Evolutionary conservation across 352 stramenopile genomes (phyloP), one percentile per base, ranked within the genome.

Genomic region (Pythium aristosporum): DNA sequence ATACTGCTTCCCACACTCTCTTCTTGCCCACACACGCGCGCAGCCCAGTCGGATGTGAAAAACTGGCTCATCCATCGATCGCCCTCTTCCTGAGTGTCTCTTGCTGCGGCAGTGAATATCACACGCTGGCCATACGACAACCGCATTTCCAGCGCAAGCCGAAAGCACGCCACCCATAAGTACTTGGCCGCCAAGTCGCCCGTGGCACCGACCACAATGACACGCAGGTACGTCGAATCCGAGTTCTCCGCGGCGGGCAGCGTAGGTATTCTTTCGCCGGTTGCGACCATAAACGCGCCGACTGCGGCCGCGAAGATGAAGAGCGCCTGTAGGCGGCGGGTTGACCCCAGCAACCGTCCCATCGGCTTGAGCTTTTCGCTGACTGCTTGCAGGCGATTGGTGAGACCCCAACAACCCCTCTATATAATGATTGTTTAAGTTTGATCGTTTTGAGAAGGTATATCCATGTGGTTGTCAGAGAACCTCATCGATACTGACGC

Each of bases 181-280:
- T 94, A 94, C 49, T 94, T 94, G 16, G 79, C 61, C n/a, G 87
- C 83, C 49, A 95, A 73, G 68, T 94, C 86, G 21, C 86, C 86
- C 5, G 86, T 95, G 20, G 82, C 85, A 21, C 85, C 86, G 5
- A 85, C 56, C 30, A 95, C 51, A 9, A 94, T 62, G 21, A 90
- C 67, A 34, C 71, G 76, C 20, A 84, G 58, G 37, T 77, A 52
- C 8, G 44, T 28, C 3, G 55, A 37, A 2, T 11, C 7, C 7
- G n/a, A 25, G 11, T 30, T 13, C 20, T 50, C n/a, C 3, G 10
- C n/a, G 44, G 21, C 44, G n/a, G 18, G 5, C 10, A 20, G 18
- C 18, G 10, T 25, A 10, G 3, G 44, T 50, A 8, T 18, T 13
- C 44, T 25, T 30, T 30, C 25, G 25, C 25, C 50, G 11, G 32